Evolutionary conservation across 2,329 filamentous ascomycete species (phyloP).

Genomic region (Chrysoporthe austroafricana): DNA sequence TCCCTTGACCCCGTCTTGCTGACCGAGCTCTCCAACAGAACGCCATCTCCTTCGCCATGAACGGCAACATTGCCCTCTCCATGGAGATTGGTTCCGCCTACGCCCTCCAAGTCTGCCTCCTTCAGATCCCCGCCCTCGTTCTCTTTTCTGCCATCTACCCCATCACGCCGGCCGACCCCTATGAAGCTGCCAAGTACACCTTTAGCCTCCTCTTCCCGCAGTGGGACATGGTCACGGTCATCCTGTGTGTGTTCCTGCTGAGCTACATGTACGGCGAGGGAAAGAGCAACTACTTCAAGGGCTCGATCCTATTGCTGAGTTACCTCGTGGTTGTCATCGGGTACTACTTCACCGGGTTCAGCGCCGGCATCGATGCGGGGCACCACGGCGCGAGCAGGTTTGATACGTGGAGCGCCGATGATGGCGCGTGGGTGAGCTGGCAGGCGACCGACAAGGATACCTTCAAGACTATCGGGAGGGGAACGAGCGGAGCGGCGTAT

Average conservation of each 20-base stretch:
- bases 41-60: constrained; percentile 99
- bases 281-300: constrained; percentile 99
- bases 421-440: constrained; percentile 52
- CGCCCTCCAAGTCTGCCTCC: constrained; percentile 89
- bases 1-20: not conserved
- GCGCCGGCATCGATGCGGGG: constrained; percentile 23
- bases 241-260: constrained; percentile 91
- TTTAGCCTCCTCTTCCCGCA: constrained; percentile 95
- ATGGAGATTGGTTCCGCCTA: constrained; percentile 99
- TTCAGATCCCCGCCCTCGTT: constrained; percentile 92
- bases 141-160: constrained; percentile 83
- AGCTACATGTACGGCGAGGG: constrained; percentile 98
- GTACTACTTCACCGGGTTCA: constrained; percentile 78
- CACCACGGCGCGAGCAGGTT: constrained; percentile 47
- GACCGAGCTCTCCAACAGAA: constrained; percentile 58
- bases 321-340: constrained; percentile 92
- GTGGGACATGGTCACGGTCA: constrained; percentile 98
- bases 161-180: constrained; percentile 41
- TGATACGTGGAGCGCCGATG: constrained; percentile 56
- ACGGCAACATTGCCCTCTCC: constrained; percentile 95
- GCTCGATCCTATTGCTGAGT: constrained; percentile 88
- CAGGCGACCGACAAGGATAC: constrained; percentile 34
- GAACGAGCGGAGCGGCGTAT: constrained; percentile 44
- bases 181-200: constrained; percentile 60
- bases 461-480: constrained; percentile 57